Percentiles rank a stretch among this genome's conserved stretches.
These are phyloP conservation scores for Chimonanthus praecox DNA, from an alignment of 164 flowering plant genomes.

Conservation along the genomic window DNA sequence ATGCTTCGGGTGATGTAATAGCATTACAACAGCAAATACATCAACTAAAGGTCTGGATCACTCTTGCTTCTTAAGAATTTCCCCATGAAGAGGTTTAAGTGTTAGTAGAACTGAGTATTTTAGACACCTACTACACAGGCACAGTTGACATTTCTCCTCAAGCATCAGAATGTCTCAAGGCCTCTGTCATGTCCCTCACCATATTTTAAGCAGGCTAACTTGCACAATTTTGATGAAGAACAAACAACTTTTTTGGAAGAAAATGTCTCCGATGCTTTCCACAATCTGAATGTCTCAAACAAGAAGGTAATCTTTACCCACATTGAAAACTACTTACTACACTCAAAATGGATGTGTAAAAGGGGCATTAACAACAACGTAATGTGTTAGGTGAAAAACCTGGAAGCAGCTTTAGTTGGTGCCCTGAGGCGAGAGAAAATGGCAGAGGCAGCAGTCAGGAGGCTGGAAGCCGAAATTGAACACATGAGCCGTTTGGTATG, in stretches of 20 bases:
- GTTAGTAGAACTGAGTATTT: slow-evolving; percentile 11
- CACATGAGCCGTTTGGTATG: slow-evolving; percentile 55
- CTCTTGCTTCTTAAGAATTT: not conserved
- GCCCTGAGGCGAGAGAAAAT: slow-evolving; percentile 69
- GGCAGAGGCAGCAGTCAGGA: slow-evolving; percentile 38
- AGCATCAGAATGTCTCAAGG: slow-evolving; percentile 32
- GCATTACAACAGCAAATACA: slow-evolving; percentile 73
- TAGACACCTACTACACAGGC: slow-evolving; percentile 38
- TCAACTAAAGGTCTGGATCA: slow-evolving; percentile 51
- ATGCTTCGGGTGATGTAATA: slow-evolving; percentile 72
- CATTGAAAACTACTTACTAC: not conserved
- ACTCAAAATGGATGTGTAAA: slow-evolving; percentile 1
- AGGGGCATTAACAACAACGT: not conserved
- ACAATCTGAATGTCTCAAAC: slow-evolving; percentile 8
- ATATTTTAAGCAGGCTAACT: slow-evolving; percentile 21
- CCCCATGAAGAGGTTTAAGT: not conserved
- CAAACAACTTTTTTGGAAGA: slow-evolving; percentile 17
- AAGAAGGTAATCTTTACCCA: slow-evolving; percentile 34
- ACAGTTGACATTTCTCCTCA: slow-evolving; percentile 58
- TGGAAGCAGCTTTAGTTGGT: slow-evolving; percentile 45
- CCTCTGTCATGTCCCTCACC: slow-evolving; percentile 20
- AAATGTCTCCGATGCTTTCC: slow-evolving; percentile 10
- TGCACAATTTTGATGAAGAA: slow-evolving; percentile 19
- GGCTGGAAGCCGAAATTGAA: slow-evolving; percentile 58
- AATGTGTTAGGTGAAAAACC: slow-evolving; percentile 34